phyloP scores from a whole-genome alignment of 345 rosid species.

The Xanthoceras sorbifolium region DNA sequence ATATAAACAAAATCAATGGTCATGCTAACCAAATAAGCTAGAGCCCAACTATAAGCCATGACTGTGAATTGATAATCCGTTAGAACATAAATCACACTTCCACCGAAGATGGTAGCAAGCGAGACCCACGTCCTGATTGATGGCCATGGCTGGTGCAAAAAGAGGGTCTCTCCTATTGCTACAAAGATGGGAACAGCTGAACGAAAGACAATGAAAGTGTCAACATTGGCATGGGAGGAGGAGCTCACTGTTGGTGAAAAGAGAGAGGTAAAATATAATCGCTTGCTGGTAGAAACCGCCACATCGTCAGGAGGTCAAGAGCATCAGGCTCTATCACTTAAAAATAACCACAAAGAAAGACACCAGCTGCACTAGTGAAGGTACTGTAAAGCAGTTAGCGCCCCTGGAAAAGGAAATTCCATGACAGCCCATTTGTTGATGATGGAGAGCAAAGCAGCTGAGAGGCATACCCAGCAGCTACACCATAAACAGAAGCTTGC shows the following conservation, averaged over 20 bases:
- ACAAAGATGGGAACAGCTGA: slow-evolving; percentile 91
- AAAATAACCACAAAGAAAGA: slow-evolving; percentile 53
- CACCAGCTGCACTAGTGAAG: slow-evolving; percentile 88
- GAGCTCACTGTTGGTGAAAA: slow-evolving; percentile 97
- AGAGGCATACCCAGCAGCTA: slow-evolving; percentile 92
- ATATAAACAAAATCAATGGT: slow-evolving; percentile 96
- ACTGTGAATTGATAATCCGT: slow-evolving; percentile 89
- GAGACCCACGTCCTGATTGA: slow-evolving; percentile 80
- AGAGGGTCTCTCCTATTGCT: slow-evolving; percentile 87
- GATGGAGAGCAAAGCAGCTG: slow-evolving; percentile 90
- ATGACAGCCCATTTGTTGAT: slow-evolving; percentile 98
- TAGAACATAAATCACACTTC: slow-evolving; percentile 80
- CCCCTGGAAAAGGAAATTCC: slow-evolving; percentile 97
- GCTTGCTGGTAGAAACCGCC: slow-evolving; percentile 98
- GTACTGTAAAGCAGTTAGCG: slow-evolving; percentile 91
- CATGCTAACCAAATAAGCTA: slow-evolving; percentile 90
- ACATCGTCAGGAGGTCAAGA: slow-evolving; percentile 72
- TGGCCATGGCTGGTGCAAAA: slow-evolving; percentile 91
- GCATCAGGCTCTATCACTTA: slow-evolving; percentile 72
- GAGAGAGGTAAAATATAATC: slow-evolving; percentile 82
- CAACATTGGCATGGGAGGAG: slow-evolving; percentile 96
- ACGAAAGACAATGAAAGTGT: slow-evolving; percentile 94
- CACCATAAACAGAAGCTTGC: slow-evolving; percentile 70
- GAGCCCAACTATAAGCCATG: slow-evolving; percentile 87
- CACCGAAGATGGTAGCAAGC: slow-evolving; percentile 76